These are phyloP conservation scores for Alternaria hordeiaustralica DNA, from an alignment of 2,329 filamentous ascomycete genomes.

Conservation along the genomic window DNA sequence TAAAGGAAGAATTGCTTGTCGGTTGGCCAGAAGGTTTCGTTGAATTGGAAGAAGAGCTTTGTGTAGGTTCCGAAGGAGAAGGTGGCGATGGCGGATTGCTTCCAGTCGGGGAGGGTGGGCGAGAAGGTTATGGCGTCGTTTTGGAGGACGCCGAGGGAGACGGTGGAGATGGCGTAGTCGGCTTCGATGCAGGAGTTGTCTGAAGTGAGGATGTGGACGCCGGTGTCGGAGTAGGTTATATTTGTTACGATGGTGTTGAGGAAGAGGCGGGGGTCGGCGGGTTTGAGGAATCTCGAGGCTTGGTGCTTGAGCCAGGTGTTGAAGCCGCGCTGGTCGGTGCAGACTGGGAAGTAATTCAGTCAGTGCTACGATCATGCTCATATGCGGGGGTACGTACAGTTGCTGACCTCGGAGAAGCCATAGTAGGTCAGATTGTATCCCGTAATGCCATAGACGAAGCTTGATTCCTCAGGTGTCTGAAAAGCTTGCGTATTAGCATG, in stretches of 20 bases:
- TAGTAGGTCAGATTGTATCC: conserved; percentile 59
- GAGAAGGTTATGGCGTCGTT: conserved; percentile 64
- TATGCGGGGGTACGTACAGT: no score
- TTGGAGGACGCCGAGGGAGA: conserved; percentile 72
- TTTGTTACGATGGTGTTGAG: conserved; percentile 65
- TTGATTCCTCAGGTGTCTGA: conserved; percentile 62
- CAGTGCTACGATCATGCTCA: no score
- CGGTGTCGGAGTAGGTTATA: conserved; percentile 59
- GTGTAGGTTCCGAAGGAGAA: conserved; percentile 76
- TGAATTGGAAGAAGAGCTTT: conserved; percentile 74
- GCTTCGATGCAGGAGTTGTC: conserved; percentile 65
- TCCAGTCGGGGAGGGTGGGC: conserved; percentile 68
- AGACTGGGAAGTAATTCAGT: no score
- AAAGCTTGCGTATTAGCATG: not conserved
- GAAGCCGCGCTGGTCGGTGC: conserved; percentile 67
- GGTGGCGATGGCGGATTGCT: conserved; percentile 66
- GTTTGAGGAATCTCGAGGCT: conserved; percentile 62
- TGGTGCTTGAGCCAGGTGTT: conserved; percentile 64
- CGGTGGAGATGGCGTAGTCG: conserved; percentile 70
- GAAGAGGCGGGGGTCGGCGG: conserved; percentile 63
- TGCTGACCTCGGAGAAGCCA: conserved; percentile 7
- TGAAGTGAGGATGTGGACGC: conserved; percentile 61
- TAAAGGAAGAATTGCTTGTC: conserved; percentile 63
- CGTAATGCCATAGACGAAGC: conserved; percentile 62
- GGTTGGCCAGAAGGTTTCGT: conserved; percentile 69